These are phyloP conservation scores for Coemansia sp. DNA, from an alignment of 192 early-diverging fungal genomes.

Conservation along the genomic window DNA sequence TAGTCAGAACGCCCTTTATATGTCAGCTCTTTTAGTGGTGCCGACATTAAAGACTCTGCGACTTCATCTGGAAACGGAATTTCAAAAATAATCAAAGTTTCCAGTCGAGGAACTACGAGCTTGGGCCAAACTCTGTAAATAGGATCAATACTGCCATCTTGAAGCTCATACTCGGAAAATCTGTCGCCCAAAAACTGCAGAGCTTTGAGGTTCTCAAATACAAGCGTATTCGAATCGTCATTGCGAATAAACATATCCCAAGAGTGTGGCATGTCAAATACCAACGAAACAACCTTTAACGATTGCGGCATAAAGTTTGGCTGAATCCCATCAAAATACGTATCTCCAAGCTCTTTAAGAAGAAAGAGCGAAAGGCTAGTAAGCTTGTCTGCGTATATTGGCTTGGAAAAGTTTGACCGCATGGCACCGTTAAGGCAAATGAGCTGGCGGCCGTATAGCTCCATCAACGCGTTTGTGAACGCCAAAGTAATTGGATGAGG, in stretches of 20 bases:
- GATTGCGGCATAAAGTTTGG: neutral
- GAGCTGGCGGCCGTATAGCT: neutral
- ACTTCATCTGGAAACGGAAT: neutral
- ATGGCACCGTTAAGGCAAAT: neutral
- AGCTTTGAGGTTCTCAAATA: neutral
- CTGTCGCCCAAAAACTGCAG: neutral
- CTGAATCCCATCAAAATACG: neutral
- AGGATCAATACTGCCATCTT: neutral
- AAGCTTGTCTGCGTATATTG: neutral
- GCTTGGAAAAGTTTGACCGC: neutral
- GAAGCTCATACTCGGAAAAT: neutral
- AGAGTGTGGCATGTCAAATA: too few relatives aligned
- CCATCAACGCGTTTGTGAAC: neutral
- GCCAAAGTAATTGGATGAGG: neutral
- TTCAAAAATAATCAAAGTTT: neutral
- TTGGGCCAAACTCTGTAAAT: neutral
- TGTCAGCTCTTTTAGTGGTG: neutral
- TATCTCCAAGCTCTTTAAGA: neutral
- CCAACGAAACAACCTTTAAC: too few relatives aligned
- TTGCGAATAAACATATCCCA: neutral
- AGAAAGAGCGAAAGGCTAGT: neutral
- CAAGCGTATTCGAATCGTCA: neutral
- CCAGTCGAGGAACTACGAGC: neutral
- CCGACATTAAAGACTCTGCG: neutral
- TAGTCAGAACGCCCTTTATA: neutral